Conservation (phyloP, 108 stramenopile species). For the Skeletonema grethae region DNA sequence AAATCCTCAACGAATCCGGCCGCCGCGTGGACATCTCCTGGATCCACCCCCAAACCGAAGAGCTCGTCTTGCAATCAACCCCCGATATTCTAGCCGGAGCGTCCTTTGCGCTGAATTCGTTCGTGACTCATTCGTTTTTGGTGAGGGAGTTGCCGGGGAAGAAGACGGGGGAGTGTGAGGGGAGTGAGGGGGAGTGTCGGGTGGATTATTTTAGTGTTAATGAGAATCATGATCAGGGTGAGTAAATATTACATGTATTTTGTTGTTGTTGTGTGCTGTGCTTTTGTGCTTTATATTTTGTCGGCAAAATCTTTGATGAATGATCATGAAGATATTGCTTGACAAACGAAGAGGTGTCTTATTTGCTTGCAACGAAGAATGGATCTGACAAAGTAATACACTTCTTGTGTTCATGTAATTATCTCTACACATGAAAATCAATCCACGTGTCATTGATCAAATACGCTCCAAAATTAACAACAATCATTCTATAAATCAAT, state of each 20-base stretch:
- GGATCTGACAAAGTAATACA: no score
- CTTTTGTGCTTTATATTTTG: background rate
- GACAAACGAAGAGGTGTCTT: no score
- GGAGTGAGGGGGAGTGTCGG: constrained; percentile 52
- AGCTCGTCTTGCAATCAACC: constrained; percentile 51
- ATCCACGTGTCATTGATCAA: background rate
- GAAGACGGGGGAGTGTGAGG: constrained; percentile 58
- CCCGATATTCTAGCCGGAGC: constrained; percentile 63
- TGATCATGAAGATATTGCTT: no score
- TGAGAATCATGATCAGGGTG: constrained; percentile 64
- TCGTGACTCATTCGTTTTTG: constrained; percentile 76
- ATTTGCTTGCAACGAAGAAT: no score
- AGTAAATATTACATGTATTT: constrained; percentile 10
- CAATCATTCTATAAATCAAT: background rate
- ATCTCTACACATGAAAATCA: background rate
- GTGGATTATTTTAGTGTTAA: constrained; percentile 63
- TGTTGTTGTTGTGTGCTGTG: constrained; percentile 10
- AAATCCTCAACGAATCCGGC: constrained; percentile 52
- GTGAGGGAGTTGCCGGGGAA: constrained; percentile 63
- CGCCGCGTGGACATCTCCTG: constrained; percentile 67
- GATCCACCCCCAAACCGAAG: constrained; percentile 63
- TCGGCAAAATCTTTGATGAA: no score
- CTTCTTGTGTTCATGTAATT: no score
- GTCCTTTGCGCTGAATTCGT: constrained; percentile 57
- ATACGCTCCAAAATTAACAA: background rate